Percentiles rank a stretch among this genome's conserved stretches.
These are phyloP conservation scores for Paramyrothecium sp. DNA, from an alignment of 2,329 filamentous ascomycete genomes.

Conservation along the genomic window DNA sequence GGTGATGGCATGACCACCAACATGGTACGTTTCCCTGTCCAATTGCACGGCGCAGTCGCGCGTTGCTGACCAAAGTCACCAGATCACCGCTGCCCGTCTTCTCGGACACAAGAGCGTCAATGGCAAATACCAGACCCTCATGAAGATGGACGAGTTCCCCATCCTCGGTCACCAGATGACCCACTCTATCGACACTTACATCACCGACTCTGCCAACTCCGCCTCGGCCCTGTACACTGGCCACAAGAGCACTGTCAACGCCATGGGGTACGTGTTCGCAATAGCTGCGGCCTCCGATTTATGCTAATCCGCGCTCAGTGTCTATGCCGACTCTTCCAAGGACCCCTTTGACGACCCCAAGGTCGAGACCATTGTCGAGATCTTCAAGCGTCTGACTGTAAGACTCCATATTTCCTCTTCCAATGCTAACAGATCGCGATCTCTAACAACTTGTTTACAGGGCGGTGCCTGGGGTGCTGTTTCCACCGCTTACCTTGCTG, in stretches of 20 bases:
- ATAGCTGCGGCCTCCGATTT: too few relatives aligned
- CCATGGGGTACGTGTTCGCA: constrained; percentile 55
- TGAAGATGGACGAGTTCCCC: constrained; percentile 81
- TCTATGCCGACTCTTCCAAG: constrained; percentile 75
- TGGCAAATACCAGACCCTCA: constrained; percentile 73
- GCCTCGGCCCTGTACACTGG: constrained; percentile 79
- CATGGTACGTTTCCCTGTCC: constrained; percentile 44
- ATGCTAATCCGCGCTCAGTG: constrained; percentile 29
- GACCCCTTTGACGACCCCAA: constrained; percentile 80
- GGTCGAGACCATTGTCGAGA: constrained; percentile 78
- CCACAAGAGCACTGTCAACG: constrained; percentile 82
- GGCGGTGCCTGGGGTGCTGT: constrained; percentile 64
- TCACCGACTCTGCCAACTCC: constrained; percentile 84
- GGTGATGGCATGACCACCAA: constrained; percentile 74
- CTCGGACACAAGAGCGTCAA: constrained; percentile 82
- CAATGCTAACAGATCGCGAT: neutral
- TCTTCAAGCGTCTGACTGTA: constrained; percentile 69
- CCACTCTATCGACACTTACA: constrained; percentile 80
- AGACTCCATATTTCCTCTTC: constrained; percentile 28
- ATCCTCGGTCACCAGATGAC: constrained; percentile 89
- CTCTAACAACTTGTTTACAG: constrained; percentile 20
- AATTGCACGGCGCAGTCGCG: neutral
- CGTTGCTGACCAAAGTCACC: constrained; percentile 8
- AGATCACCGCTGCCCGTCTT: constrained; percentile 74
- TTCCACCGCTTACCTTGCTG: constrained; percentile 77